Base-by-base conservation (phyloP, 805 yeast species). In the Zygosaccharomyces gambellarensis region DNA sequence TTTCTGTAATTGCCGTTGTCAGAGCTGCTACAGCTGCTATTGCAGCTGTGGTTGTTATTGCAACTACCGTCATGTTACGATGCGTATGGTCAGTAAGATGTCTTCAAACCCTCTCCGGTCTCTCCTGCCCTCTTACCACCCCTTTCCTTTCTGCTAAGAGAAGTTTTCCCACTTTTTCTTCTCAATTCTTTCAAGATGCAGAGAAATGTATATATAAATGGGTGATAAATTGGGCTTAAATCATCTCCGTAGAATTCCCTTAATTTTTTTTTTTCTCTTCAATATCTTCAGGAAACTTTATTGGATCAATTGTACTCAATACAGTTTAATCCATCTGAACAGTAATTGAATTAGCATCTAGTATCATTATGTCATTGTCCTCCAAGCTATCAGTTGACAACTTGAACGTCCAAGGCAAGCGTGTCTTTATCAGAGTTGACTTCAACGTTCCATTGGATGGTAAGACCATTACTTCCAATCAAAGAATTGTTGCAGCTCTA, bases 391-490 rank as follows among this genome's bases (percentile, higher is more conserved):
- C 97, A 51, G 97, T 94, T 73, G 81, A 85, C 69, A 99, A 94
- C 74, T 77, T 94, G 62, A 81, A 82, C 71, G 83, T 89, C 71
- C 71, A 84, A 64, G 90, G 81, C 73, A 90, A 94, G 81, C 83
- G 97, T 71, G 99, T 94, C 72, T 90, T 94, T 78, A 92, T 94
- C 81, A 87, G 99, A 78, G 99, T 95, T 56, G 97, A 92, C 73
- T 87, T 87, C 81, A 87, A 87, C 76, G 95, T 87, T 59, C 95
- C 95, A 71, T 83, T 94, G 64, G 98, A 94, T 69, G 98, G 97
- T 63, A 81, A 80, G 67, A 90, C 84, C 71, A 94, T 94, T 80
- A 95, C 99, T 78, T 94, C 95, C 83, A 95, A 94, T 80, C 98
- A 94, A 79, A 86, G 99, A 78, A 94, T 94, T 69, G 98, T 90